These are phyloP conservation scores for Citrus inodora DNA, from an alignment of 345 rosid genomes.

Conservation along the genomic window DNA sequence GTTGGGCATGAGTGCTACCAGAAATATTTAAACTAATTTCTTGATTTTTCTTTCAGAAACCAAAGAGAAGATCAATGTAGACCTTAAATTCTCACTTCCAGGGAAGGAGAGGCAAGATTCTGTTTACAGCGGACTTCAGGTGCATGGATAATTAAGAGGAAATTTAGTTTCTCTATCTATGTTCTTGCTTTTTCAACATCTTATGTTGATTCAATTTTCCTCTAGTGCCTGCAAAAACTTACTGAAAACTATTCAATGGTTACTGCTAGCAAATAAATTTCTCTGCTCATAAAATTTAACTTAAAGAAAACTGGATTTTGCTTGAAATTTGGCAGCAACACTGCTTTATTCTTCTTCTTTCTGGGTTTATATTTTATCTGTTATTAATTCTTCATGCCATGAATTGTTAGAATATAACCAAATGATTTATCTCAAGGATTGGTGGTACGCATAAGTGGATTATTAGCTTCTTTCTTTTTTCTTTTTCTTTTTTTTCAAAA, in stretches of 20 bases:
- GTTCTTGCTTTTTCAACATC: background rate
- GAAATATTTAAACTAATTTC: slow-evolving; percentile 12
- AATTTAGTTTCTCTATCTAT: background rate
- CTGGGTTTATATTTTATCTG: background rate
- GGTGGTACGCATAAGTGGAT: background rate
- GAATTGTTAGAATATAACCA: background rate
- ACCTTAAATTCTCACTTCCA: slow-evolving; percentile 77
- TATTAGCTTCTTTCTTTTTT: background rate
- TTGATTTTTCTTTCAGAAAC: slow-evolving; percentile 40
- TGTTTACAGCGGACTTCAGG: slow-evolving; percentile 91
- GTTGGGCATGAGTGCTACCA: background rate
- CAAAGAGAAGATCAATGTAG: slow-evolving; percentile 42
- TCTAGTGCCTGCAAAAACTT: background rate
- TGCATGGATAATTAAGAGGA: slow-evolving; percentile 15
- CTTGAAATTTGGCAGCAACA: background rate
- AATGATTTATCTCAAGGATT: background rate
- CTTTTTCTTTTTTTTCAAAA: background rate
- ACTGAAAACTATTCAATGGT: background rate
- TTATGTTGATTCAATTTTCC: background rate
- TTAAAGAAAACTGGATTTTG: background rate
- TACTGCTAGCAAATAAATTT: background rate
- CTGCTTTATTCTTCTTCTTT: background rate
- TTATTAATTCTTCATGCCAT: background rate
- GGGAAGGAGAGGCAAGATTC: slow-evolving; percentile 99
- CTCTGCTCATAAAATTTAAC: background rate